Conservation (phyloP, 2,329 filamentous ascomycete genomes). For the Epichloe sp. region DNA sequence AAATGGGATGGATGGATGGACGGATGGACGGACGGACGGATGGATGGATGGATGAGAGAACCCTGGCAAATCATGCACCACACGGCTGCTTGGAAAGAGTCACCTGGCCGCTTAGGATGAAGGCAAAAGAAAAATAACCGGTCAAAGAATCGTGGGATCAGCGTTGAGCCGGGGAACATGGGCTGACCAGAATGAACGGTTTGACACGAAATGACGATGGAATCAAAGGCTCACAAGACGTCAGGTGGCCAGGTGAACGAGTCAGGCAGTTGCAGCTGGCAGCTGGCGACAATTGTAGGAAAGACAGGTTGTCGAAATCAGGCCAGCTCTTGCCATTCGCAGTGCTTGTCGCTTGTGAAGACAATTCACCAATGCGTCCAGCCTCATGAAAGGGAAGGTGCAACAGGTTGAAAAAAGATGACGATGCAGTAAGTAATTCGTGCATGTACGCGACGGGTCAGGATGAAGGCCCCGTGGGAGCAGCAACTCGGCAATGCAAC, state of each 20-base stretch:
- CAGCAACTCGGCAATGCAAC: background rate
- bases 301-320: background rate
- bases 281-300: background rate
- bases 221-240: background rate
- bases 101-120: background rate
- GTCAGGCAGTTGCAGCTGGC: background rate
- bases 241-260: background rate
- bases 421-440: too few species aligned
- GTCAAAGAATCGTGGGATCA: background rate
- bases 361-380: background rate
- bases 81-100: background rate
- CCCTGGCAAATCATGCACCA: background rate
- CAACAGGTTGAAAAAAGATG: too few species aligned
- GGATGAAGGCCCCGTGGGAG: too few species aligned
- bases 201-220: background rate
- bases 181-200: background rate
- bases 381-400: background rate
- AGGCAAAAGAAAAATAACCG: background rate
- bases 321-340: background rate
- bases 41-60: background rate
- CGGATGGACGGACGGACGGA: background rate
- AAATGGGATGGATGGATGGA: background rate
- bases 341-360: background rate
- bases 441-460: too few species aligned
- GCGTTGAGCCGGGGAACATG: background rate